phyloP scores from a whole-genome alignment of 371 early-diverging fungal genomes.

The Rhizomucor pusillus region DNA sequence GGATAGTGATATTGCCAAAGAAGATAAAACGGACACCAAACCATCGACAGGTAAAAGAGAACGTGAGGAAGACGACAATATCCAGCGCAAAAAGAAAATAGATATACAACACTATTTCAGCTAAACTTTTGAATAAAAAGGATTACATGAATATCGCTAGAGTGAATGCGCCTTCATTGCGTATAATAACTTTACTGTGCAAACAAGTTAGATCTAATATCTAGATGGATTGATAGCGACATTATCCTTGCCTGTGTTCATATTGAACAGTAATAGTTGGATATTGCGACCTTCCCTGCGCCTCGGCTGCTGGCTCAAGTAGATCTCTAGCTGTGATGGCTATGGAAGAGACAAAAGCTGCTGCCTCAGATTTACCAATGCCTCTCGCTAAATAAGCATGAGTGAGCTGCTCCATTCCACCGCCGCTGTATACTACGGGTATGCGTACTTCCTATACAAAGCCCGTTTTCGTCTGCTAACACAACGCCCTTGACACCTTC shows the following conservation, averaged over 20 bases:
- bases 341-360: constrained; percentile 39
- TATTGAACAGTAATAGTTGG: constrained; percentile 43
- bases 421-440: neutral
- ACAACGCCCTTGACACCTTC: constrained; percentile 52
- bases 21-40: neutral
- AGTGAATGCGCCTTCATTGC: constrained; percentile 43
- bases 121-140: neutral
- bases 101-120: neutral
- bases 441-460: constrained; percentile 42
- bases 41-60: constrained; percentile 2
- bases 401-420: neutral
- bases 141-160: constrained; percentile 41
- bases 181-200: constrained; percentile 39
- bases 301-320: constrained; percentile 11
- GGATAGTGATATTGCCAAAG: neutral
- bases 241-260: constrained; percentile 32
- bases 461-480: constrained; percentile 39
- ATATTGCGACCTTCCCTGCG: constrained; percentile 34
- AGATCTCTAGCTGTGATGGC: constrained; percentile 35
- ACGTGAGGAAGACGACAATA: constrained; percentile 5
- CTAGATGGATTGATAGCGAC: neutral
- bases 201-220: constrained; percentile 14
- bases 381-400: constrained; percentile 26
- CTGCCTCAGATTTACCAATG: constrained; percentile 35
- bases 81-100: constrained; percentile 4